Evolutionary conservation across 306 rosid genomes (phyloP).

Genomic region (Acmispon strigosus): DNA sequence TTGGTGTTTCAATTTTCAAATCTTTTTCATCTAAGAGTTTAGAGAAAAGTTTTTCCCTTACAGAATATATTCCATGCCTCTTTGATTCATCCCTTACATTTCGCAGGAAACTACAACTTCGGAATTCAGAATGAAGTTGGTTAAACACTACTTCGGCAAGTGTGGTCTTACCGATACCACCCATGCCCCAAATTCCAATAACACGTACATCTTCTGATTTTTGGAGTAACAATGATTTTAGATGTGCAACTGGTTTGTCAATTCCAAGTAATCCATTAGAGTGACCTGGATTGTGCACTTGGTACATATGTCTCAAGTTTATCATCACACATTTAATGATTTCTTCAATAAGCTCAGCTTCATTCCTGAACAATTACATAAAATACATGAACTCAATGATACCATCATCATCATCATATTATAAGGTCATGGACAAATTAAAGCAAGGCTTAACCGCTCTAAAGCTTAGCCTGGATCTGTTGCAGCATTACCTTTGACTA

Average conservation of each 20-base stretch:
- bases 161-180: conserved; percentile 4
- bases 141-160: not conserved
- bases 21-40: not conserved
- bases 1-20: not conserved
- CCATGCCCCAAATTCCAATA: conserved; percentile 22
- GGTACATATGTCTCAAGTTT: not conserved
- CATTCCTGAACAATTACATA: not conserved
- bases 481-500: no score
- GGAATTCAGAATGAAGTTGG: not conserved
- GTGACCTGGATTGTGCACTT: no score
- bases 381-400: not conserved
- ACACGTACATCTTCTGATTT: not conserved
- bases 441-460: no score
- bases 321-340: not conserved
- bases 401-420: no score
- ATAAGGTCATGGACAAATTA: no score
- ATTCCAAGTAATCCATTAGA: conserved; percentile 17
- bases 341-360: not conserved
- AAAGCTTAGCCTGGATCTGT: no score
- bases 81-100: not conserved
- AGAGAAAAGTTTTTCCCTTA: not conserved
- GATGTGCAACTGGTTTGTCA: not conserved
- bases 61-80: not conserved
- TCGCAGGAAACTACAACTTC: not conserved
- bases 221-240: not conserved